A percentile compares a stretch with the other conserved stretches of the same genome.
Evolutionary conservation across 1,139 yeast species (phyloP).

Genomic region (Suhomyces taliae): DNA sequence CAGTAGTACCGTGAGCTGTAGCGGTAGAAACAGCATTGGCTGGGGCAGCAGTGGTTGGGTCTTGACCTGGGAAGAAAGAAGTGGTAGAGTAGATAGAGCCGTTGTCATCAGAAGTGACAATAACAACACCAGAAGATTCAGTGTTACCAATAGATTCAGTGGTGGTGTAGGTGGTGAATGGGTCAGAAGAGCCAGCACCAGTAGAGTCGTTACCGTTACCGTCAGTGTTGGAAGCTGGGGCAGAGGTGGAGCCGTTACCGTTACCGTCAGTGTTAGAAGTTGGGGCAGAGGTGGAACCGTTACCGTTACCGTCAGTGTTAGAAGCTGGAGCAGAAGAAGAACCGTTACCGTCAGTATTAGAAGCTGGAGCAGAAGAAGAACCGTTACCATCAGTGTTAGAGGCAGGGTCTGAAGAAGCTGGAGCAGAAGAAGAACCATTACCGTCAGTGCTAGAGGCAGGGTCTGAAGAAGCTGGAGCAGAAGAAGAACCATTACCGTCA

Average conservation of each 20-base stretch:
- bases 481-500: constrained; percentile 7
- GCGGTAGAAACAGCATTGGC: constrained; percentile 11
- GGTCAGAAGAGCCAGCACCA: too few relatives aligned
- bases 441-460: constrained; percentile 6
- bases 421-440: constrained; percentile 4
- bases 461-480: constrained; percentile 9
- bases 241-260: background rate
- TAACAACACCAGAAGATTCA: constrained; percentile 2
- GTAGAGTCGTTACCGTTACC: too few relatives aligned
- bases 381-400: constrained; percentile 4
- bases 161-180: constrained; percentile 7
- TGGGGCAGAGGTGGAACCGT: too few relatives aligned
- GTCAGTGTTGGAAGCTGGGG: constrained; percentile 1
- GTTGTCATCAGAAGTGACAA: constrained; percentile 3
- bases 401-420: constrained; percentile 4
- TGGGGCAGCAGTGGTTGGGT: constrained; percentile 9
- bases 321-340: constrained; percentile 6
- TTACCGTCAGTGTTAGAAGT: too few relatives aligned
- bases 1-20: constrained; percentile 20
- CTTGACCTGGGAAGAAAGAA: constrained; percentile 7
- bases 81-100: constrained; percentile 4
- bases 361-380: constrained; percentile 2
- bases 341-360: background rate
- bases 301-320: background rate
- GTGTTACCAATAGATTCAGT: constrained; percentile 1